Conservation (phyloP, 179 eudicot species). For the Beta corolliflora region DNA sequence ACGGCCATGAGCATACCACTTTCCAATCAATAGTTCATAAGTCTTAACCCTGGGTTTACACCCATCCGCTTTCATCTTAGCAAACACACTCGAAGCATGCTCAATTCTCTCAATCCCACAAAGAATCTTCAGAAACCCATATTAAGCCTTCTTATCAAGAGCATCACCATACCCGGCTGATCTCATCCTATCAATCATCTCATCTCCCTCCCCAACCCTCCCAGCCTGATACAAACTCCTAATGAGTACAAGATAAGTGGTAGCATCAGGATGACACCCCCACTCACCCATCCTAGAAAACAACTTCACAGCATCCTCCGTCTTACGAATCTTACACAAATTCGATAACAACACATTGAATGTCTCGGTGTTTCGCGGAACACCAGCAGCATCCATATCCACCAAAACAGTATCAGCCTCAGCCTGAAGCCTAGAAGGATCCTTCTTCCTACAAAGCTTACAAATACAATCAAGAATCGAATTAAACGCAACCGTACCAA, state of each 20-base stretch:
- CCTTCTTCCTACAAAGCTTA: constrained; percentile 82
- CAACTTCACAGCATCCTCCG: constrained; percentile 65
- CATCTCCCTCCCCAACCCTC: constrained; percentile 85
- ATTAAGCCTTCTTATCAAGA: constrained; percentile 69
- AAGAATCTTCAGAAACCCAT: constrained; percentile 63
- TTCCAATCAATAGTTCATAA: constrained; percentile 71
- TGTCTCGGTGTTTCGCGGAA: constrained; percentile 75
- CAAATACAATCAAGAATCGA: constrained; percentile 87
- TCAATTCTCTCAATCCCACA: constrained; percentile 90
- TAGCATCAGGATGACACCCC: constrained; percentile 77
- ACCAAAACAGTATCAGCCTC: constrained; percentile 68
- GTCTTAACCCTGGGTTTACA: constrained; percentile 73
- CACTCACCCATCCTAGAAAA: constrained; percentile 85
- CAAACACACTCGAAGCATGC: constrained; percentile 70
- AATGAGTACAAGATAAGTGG: constrained; percentile 64
- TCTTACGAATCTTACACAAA: constrained; percentile 74
- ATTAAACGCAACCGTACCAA: constrained; percentile 64
- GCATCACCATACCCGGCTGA: constrained; percentile 71
- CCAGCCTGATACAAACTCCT: constrained; percentile 90
- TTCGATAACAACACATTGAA: constrained; percentile 73
- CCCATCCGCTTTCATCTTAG: constrained; percentile 72
- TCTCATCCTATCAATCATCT: constrained; percentile 88
- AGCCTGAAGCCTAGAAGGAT: constrained; percentile 57
- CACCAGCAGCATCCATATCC: constrained; percentile 91
- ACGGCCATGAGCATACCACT: constrained; percentile 71